Evolutionary conservation across 345 rosid genomes (phyloP), one percentile per base, ranked within the genome.

Genomic region (Salix purpurea): DNA sequence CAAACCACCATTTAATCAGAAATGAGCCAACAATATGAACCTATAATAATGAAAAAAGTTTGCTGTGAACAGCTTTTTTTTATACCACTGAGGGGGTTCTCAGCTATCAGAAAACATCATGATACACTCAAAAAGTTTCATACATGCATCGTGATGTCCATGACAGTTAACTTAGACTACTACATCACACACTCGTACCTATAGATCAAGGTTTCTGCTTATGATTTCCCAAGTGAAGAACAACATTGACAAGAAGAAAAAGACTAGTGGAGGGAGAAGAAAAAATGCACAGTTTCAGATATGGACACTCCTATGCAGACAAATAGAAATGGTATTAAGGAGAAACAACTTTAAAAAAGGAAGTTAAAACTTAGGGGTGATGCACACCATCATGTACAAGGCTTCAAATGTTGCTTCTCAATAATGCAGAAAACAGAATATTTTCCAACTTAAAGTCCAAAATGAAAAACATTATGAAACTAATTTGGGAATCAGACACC

Each of bases 1-100:
- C 34, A 74, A 40, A 66, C 36, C 54, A 69, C 4, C 72, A 80
- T 10, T 40, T 40, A 40, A 73, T 72, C 1, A 69, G 42, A 73
- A 73, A 24, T 60, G 56, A 67, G 23, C 21, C 19, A 56, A 24
- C n/a, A 34, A 10, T 21, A 56, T 73, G 61, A 7, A 61, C 24
- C 5, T n/a, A 23, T 39, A 23, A 24, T 62, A 2, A 24, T 58
- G 12, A 28, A 15, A 14, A 32, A 67, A 73, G 19, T n/a, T 30
- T 56, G 15, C 15, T 65, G 37, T 40, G 4, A 16, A 19, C 24
- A 54, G 48, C 12, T 61, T 52, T 24, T 32, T 61, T 34, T 23
- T 4, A 52, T 12, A 34, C 24, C 34, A 5, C 54, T 5, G 50
- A 32, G 18, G 28, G 18, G 28, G 18, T 50, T 30, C 14, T 39